Percentiles rank a stretch among this genome's conserved stretches.
phyloP scores from a whole-genome alignment of 345 rosid species.

The Cardamine resedifolia region DNA sequence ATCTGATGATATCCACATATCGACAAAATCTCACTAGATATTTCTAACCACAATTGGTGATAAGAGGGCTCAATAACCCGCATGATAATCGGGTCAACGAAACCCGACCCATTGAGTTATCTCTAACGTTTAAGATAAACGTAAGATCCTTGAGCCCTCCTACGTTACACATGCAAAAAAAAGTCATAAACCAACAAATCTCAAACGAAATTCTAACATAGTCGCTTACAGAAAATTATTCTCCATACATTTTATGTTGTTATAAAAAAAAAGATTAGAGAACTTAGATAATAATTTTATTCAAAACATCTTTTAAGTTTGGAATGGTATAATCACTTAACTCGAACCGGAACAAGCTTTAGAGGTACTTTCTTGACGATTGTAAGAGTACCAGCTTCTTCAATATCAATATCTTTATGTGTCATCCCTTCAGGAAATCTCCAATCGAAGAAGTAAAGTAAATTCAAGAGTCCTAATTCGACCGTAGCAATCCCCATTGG shows the following conservation, averaged over 20 bases:
- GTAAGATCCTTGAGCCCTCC: no score
- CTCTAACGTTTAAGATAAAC: no score
- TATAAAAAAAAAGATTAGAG: not conserved
- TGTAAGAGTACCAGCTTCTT: slow-evolving; percentile 32
- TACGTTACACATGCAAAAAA: no score
- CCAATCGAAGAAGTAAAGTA: slow-evolving; percentile 48
- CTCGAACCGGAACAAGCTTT: slow-evolving; percentile 29
- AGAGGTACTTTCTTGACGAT: slow-evolving; percentile 33
- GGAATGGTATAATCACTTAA: not conserved
- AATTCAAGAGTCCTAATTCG: slow-evolving; percentile 45
- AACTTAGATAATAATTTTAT: not conserved
- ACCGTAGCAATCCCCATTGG: slow-evolving; percentile 39
- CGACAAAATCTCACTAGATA: no score
- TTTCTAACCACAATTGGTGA: no score
- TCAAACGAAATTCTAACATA: no score
- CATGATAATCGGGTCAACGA: no score
- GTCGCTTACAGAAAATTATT: not conserved
- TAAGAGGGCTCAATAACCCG: no score
- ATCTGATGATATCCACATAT: no score
- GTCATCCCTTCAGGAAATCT: slow-evolving; percentile 37
- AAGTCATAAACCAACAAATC: no score
- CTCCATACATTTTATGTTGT: not conserved
- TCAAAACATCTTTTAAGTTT: not conserved
- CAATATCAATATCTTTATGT: slow-evolving; percentile 26
- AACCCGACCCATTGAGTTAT: no score